Percentiles rank a stretch among this genome's conserved stretches.
phyloP scores from a whole-genome alignment of 2,329 filamentous ascomycete species.

The Ophiostoma australiae region DNA sequence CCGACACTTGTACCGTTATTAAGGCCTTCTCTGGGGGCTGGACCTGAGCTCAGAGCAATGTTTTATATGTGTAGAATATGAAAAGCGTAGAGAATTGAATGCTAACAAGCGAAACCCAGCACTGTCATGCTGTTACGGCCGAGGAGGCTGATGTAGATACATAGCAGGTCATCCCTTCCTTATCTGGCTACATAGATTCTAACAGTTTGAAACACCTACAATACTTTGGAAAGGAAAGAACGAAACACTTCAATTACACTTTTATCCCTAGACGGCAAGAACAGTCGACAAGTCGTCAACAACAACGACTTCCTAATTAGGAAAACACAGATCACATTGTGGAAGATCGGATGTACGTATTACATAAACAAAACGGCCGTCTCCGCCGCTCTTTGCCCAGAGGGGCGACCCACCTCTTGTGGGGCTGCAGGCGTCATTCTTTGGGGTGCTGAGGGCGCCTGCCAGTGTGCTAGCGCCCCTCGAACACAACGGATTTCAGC shows the following conservation, averaged over 20 bases:
- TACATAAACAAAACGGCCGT: not conserved
- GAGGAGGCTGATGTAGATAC: not conserved
- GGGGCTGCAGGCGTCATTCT: slow-evolving; percentile 5
- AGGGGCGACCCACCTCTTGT: slow-evolving; percentile 12
- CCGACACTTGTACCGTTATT: not conserved
- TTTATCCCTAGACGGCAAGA: not conserved
- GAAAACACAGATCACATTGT: not conserved
- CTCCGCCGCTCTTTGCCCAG: not conserved
- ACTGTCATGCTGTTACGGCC: not conserved
- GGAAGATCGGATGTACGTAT: not conserved
- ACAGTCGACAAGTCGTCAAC: not conserved
- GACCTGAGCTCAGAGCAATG: too few species aligned
- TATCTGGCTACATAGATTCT: not conserved
- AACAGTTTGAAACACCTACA: too few species aligned
- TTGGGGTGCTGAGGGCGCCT: not conserved
- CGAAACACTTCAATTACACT: not conserved
- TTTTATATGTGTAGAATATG: too few species aligned
- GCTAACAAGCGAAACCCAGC: not conserved
- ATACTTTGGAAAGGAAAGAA: not conserved
- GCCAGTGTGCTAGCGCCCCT: not conserved
- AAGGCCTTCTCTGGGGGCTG: too few species aligned
- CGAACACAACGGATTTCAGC: not conserved
- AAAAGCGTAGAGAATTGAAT: not conserved
- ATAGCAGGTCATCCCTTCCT: not conserved
- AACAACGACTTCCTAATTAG: not conserved